Conservation (phyloP, 2,329 filamentous ascomycete species). For the Cordyceps fumosorosea region DNA sequence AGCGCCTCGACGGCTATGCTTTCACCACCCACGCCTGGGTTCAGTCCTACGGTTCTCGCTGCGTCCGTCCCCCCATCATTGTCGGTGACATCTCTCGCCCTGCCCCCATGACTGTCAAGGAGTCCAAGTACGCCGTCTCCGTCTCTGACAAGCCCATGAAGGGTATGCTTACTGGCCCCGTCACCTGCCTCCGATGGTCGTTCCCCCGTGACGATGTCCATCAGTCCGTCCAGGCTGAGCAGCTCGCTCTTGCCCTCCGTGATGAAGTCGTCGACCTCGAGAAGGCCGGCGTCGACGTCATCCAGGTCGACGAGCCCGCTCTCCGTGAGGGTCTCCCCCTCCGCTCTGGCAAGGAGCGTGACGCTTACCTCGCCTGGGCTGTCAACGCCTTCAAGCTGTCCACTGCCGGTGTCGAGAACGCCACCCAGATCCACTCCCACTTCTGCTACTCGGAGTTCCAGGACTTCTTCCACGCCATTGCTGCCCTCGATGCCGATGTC, state of each 20-base stretch:
- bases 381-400: conserved; percentile 97
- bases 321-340: conserved; percentile 99
- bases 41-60: conserved; percentile 96
- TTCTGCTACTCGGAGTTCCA: conserved; percentile 99
- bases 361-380: conserved; percentile 95
- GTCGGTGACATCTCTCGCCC: conserved; percentile 98
- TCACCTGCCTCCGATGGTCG: conserved; percentile 98
- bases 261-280: conserved; percentile 98
- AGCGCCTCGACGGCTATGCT: conserved; percentile 91
- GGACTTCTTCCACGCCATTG: conserved; percentile 99
- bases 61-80: conserved; percentile 95
- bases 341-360: conserved; percentile 85
- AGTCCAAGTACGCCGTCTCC: conserved; percentile 96
- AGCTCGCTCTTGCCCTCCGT: conserved; percentile 95
- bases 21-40: conserved; percentile 99
- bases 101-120: conserved; percentile 98
- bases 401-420: conserved; percentile 86
- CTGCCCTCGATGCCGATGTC: conserved; percentile 94
- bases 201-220: conserved; percentile 99
- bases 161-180: conserved; percentile 98
- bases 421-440: conserved; percentile 99
- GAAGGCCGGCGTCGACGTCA: conserved; percentile 92
- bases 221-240: conserved; percentile 97
- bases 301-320: conserved; percentile 98
- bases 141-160: conserved; percentile 99